Evolutionary conservation across 2,329 filamentous ascomycete species (phyloP), one percentile per base, ranked within the genome.

Genomic region (Colletotrichum sp.): DNA sequence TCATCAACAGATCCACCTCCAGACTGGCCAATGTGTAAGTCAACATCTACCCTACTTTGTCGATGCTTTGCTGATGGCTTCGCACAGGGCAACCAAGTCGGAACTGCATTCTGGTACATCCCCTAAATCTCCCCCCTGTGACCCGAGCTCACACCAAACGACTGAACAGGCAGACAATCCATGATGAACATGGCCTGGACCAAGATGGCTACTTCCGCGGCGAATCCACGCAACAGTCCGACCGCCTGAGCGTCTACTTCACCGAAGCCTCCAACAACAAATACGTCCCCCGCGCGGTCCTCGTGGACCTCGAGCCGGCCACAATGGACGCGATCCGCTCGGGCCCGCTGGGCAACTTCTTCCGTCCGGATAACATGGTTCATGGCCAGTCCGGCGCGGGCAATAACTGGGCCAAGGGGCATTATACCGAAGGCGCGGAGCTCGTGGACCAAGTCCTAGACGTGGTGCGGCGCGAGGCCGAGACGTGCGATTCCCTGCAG

Each of bases 341-440:
- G 82, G 96, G 97, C 87, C 96, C 97, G 80, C 98, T 99, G 87
- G 97, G 97, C 82, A 95, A 98, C 91, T 96, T 99, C 82, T 99
- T 99, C 95, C 96, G 97, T 80, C 97, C 97, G 85, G 97, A 99
- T 91, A 99, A 99, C 94, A 98, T 99, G 90, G 95, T 99, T 85
- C 98, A 98, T 88, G 97, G 97, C 83, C 97, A 99, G 90, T 99
- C 96, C 83, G 96, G 96, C 92, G 97, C 97, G 87, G 97, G 97
- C 89, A 99, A 99, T 95, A 99, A 99, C 93, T 99, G 97, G 97
- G 97, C 97, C 88, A 99, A 99, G 94, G 97, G 97, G 90, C 97
- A 99, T 88, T 99, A 99, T 93, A 99, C 97, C 80, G 97, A 99
- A 91, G 97, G 97, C 93, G 97, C 97, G 82, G 97, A 99, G 91